Evolutionary conservation across 2,329 filamentous ascomycete species (phyloP).

Genomic region (Cladorrhinum sp.): DNA sequence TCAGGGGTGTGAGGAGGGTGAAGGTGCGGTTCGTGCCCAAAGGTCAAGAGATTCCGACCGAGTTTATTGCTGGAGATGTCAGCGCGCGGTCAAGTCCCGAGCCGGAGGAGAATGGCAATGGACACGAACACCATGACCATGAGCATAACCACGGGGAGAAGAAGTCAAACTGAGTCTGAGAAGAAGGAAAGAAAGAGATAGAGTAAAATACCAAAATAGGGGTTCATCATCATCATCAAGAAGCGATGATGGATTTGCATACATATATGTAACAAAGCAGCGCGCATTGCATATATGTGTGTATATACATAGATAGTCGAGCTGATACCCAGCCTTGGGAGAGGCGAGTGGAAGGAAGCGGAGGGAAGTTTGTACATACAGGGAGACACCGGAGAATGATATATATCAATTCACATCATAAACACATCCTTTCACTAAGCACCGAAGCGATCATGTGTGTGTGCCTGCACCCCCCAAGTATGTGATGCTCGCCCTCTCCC

Average conservation of each 20-base stretch:
- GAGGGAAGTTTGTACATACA: background rate
- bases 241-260: background rate
- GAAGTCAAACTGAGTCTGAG: constrained; percentile 9
- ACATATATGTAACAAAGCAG: background rate
- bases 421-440: too few species aligned
- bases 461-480: too few species aligned
- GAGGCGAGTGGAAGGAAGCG: background rate
- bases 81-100: constrained; percentile 57
- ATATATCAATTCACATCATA: background rate
- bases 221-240: background rate
- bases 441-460: too few species aligned
- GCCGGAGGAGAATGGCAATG: constrained; percentile 51
- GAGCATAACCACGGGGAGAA: constrained; percentile 40
- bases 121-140: constrained; percentile 39
- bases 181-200: background rate
- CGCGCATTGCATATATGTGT: background rate
- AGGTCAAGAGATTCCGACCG: constrained; percentile 55
- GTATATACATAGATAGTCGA: too few species aligned
- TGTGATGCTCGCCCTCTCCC: too few species aligned
- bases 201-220: too few species aligned
- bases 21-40: constrained; percentile 78
- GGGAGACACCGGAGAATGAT: background rate
- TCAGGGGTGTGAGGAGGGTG: constrained; percentile 80
- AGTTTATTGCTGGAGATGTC: constrained; percentile 69
- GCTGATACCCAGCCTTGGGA: background rate